Evolutionary conservation across 169 alveolate genomes (phyloP), one percentile per base, ranked within the genome.

Genomic region (Cryptosporidium baileyi): DNA sequence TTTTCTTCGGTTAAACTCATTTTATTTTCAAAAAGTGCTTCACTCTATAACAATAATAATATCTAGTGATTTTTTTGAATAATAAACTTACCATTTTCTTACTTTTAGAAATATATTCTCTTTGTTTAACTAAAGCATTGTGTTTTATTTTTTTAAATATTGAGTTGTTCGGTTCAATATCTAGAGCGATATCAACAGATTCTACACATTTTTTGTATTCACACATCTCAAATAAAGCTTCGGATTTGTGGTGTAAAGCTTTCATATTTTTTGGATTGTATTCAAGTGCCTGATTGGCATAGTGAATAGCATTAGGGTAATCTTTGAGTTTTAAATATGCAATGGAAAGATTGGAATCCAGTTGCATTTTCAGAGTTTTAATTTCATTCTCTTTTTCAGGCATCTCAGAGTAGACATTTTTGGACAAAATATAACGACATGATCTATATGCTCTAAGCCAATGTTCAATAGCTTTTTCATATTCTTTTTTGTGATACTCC

Each of bases 401-500:
- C 28, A 24, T 28, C 19, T 51, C 60, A 13, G 47, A 36, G 36
- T 74, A 74, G 5, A 74, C 60, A 38, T 74, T 74, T 40, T 74
- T 74, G 3, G 65, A 51, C 17, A 74, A 38, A 36, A 74, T 74
- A 5, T 74, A 74, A 32, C 67, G 34, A 40, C 85, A 74, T 26
- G 85, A 74, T 45, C 85, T 74, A 36, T 74, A 74, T 45, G 85
- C 85, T 57, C 85, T 74, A 32, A 74, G 85, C 85, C 85, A 74
- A 26, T 54, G 43, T 22, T 74, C 85, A 54, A 74, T 74, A 2
- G 85, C 85, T 28, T 74, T 74, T 24, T 74, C 67, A 57, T 38
- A 74, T 54, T 74, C 85, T 24, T 57, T 57, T 38, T 51, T 51
- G n/a, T 38, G 32, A 30, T 38, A 74, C 36, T 36, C 85, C 85